phyloP scores from a whole-genome alignment of 108 stramenopile genomes.

The Pelagomonas calceolata region DNA sequence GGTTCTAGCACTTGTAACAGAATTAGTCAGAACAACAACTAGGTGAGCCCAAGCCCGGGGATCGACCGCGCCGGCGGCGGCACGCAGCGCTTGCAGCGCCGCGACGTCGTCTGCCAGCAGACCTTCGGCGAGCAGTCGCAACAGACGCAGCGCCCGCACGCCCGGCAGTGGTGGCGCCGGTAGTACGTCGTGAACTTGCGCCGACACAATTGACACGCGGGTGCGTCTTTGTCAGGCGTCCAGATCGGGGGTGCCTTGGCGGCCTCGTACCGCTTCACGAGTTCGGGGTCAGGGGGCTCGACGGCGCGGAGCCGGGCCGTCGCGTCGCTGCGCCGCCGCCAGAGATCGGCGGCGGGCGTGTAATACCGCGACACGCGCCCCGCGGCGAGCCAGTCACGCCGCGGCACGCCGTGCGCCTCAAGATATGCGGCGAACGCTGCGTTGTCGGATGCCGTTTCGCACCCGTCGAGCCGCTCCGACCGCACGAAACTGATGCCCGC shows the following conservation, averaged over 20 bases:
- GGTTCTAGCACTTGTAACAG: too few relatives aligned
- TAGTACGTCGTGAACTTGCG: conserved; percentile 11
- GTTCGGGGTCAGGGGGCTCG: not conserved
- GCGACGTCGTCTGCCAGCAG: too few relatives aligned
- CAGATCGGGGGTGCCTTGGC: conserved; percentile 14
- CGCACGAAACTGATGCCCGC: conserved; percentile 92
- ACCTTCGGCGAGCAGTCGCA: too few relatives aligned
- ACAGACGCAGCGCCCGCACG: conserved; percentile 25
- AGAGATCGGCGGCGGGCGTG: too few relatives aligned
- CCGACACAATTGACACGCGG: conserved; percentile 16
- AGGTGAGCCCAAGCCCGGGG: too few relatives aligned
- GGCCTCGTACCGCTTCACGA: not conserved
- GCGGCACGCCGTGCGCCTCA: conserved; percentile 9
- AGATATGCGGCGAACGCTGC: conserved; percentile 15
- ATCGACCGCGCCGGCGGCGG: too few relatives aligned
- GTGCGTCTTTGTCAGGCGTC: conserved; percentile 16
- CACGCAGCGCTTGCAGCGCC: too few relatives aligned
- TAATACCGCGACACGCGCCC: too few relatives aligned
- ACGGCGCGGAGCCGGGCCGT: not conserved
- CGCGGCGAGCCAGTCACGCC: too few relatives aligned
- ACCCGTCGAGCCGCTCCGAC: conserved; percentile 33
- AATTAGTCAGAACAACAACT: too few relatives aligned
- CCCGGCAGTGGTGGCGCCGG: conserved; percentile 33
- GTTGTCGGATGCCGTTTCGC: conserved; percentile 15
- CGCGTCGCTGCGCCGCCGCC: too few relatives aligned